A percentile compares a stretch with the other conserved stretches of the same genome.
These are phyloP conservation scores for Bathelium albidoporum DNA, from an alignment of 495 filamentous ascomycete species.

Conservation along the genomic window DNA sequence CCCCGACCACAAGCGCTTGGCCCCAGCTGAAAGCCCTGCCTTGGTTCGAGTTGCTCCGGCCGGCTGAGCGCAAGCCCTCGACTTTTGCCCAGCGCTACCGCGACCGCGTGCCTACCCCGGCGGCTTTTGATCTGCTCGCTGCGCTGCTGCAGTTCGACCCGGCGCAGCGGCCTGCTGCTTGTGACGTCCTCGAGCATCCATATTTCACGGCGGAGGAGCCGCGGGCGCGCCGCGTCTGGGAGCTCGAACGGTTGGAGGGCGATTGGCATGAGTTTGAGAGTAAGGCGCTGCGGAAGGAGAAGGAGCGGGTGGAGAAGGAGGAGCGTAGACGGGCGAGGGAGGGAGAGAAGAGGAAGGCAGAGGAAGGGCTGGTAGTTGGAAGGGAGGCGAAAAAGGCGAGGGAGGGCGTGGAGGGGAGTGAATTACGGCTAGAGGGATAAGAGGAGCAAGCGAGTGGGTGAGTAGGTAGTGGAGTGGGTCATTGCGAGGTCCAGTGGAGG, in stretches of 20 bases:
- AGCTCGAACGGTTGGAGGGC: constrained; percentile 76
- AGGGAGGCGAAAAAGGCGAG: constrained; percentile 20
- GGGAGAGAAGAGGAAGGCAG: constrained; percentile 23
- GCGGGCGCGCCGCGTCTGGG: constrained; percentile 61
- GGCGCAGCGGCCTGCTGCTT: constrained; percentile 68
- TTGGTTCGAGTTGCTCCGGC: constrained; percentile 87
- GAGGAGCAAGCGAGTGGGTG: neutral
- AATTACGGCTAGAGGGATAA: neutral
- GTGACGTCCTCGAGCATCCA: constrained; percentile 74
- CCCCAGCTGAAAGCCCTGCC: constrained; percentile 80
- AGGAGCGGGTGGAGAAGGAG: constrained; percentile 69
- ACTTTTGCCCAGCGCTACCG: constrained; percentile 79
- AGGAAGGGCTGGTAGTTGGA: constrained; percentile 13
- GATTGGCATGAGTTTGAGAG: constrained; percentile 99
- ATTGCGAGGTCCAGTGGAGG: too few relatives aligned
- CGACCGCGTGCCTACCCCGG: constrained; percentile 49
- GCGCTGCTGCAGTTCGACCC: constrained; percentile 85
- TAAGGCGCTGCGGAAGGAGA: constrained; percentile 86
- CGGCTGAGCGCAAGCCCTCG: constrained; percentile 59
- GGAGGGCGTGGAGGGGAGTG: neutral
- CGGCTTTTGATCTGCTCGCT: constrained; percentile 70
- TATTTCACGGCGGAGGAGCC: constrained; percentile 87
- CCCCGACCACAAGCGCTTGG: constrained; percentile 76
- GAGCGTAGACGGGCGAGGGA: constrained; percentile 31
- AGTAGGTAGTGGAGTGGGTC: neutral